These are phyloP conservation scores for Marasmius sp. DNA, from an alignment of 1,284 basidiomycete genomes.

Conservation along the genomic window DNA sequence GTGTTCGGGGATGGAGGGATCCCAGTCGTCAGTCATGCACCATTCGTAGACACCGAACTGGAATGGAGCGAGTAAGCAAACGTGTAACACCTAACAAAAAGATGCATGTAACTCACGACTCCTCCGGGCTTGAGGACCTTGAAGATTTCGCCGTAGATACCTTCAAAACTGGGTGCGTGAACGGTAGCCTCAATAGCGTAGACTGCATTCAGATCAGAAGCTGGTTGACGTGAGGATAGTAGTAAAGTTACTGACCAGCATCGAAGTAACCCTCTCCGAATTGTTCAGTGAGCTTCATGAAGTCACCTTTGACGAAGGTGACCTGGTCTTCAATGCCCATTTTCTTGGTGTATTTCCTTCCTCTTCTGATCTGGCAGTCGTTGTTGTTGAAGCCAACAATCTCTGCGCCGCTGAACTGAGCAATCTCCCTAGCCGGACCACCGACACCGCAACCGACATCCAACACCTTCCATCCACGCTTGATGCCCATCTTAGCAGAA, in stretches of 20 bases:
- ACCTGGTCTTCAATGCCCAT: constrained; percentile 81
- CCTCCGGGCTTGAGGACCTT: constrained; percentile 98
- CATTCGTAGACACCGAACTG: constrained; percentile 98
- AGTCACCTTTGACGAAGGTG: constrained; percentile 88
- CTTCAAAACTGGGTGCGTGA: constrained; percentile 95
- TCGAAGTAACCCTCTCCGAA: constrained; percentile 96
- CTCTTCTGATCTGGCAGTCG: constrained; percentile 90
- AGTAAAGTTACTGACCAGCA: constrained; percentile 62
- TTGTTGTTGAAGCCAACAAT: constrained; percentile 97
- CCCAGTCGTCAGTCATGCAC: constrained; percentile 97
- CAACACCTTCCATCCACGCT: constrained; percentile 92
- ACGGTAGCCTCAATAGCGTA: constrained; percentile 99
- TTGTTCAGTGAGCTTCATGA: constrained; percentile 92
- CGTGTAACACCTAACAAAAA: not conserved
- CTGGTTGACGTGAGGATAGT: not conserved
- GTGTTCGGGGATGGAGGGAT: constrained; percentile 85
- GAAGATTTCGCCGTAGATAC: constrained; percentile 92
- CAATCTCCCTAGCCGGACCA: constrained; percentile 95
- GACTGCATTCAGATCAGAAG: constrained; percentile 41
- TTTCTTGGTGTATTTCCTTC: constrained; percentile 80
- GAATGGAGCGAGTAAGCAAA: not conserved
- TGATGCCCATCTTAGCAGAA: constrained; percentile 78
- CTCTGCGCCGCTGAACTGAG: constrained; percentile 84
- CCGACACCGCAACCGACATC: constrained; percentile 99
- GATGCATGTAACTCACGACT: constrained; percentile 58